Base-by-base conservation (phyloP, 2,329 filamentous ascomycete species). In the Coleophoma crateriformis region DNA sequence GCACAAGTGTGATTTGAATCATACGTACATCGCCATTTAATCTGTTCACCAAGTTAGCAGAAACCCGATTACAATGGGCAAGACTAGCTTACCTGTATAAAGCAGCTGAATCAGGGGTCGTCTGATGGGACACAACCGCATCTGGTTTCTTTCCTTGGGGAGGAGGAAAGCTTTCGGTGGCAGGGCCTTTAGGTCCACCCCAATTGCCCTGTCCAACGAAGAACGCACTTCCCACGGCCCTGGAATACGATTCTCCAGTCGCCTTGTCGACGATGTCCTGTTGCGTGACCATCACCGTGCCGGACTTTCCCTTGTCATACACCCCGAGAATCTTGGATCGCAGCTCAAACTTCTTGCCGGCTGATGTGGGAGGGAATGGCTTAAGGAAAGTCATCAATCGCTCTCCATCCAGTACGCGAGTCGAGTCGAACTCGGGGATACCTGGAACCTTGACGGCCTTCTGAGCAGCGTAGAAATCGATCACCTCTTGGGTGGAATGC, bases 101-200 rank as follows among this genome's bases (percentile, higher is more conserved):
- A 55, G 87, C 79, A 8, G 88, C 82, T 4, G 88, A 88, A 71
- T 91, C 82, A 47, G 73, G 64, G 22, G 74, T 87, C 4, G 87
- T 90, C 68, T 90, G 84, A 61, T 86, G 79, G 61, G 81, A 78
- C 58, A 87, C 79, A 6, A 82, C 78, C 40, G 75, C 79, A 68
- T 95, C 89, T 14, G 90, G 87, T 46, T 74, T 71, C 70, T 82
- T 82, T 55, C 77, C 84, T 64, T 85, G 72, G 7, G 90, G 90
- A 6, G 89, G 86, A 7, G 88, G 85, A 72, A 82, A 95, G 71
- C 82, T 90, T 58, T 84, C 75, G 0, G 85, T 87, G 52, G 88
- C 84, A 3, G 90, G 89, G 5, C 90, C 91, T 73, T 95, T 95
- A 37, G 91, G 91, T 0, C 91, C 91, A 57, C 88, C 87, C 91